These are phyloP conservation scores for Ogataea wickerhamii DNA, from an alignment of 805 yeast species.

Conservation along the genomic window DNA sequence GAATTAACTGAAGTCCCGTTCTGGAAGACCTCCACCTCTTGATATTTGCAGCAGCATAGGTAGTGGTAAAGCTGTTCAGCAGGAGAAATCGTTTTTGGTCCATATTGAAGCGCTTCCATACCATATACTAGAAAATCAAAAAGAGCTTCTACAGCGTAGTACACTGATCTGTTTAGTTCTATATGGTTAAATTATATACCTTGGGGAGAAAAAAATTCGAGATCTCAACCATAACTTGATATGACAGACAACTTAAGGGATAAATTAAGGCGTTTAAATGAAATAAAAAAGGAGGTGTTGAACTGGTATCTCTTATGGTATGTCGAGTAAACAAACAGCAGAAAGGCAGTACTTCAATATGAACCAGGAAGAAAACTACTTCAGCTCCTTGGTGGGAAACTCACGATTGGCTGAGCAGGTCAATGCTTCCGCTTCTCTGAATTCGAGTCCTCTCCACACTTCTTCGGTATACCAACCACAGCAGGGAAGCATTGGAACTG, in stretches of 20 bases:
- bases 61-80: slow-evolving; percentile 48
- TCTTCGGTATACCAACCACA: slow-evolving; percentile 19
- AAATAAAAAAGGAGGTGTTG: slow-evolving; percentile 1
- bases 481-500: slow-evolving; percentile 12
- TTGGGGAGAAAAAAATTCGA: neutral
- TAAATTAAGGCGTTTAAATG: neutral
- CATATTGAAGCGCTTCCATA: neutral
- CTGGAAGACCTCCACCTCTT: slow-evolving; percentile 75
- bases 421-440: slow-evolving; percentile 15
- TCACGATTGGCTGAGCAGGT: slow-evolving; percentile 12
- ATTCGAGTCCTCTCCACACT: slow-evolving; percentile 23
- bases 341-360: slow-evolving; percentile 1
- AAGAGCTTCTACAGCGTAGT: neutral
- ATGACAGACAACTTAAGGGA: slow-evolving; percentile 4
- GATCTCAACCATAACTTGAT: slow-evolving; percentile 2
- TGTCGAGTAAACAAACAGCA: neutral
- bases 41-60: slow-evolving; percentile 68
- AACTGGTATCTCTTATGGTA: neutral
- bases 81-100: neutral
- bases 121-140: neutral
- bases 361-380: slow-evolving; percentile 17
- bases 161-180: too few relatives aligned
- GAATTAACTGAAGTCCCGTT: slow-evolving; percentile 79
- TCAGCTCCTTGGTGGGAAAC: slow-evolving; percentile 15
- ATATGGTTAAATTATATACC: neutral